Evolutionary conservation across 208 protist species (phyloP).

Genomic region (Leishmania major): DNA sequence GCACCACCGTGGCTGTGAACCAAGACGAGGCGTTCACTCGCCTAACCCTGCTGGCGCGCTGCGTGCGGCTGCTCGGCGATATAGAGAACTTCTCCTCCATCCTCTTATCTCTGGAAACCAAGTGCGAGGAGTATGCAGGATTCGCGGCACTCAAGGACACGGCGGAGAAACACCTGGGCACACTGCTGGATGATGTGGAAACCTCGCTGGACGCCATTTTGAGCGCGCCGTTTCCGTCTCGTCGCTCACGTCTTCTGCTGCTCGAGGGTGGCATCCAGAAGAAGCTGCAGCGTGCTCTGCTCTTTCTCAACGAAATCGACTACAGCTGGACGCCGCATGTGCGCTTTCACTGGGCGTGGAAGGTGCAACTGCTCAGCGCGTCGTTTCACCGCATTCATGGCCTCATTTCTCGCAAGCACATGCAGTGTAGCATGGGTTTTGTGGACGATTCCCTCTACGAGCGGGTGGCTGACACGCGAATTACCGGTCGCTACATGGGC

Average conservation of each 20-base stretch:
- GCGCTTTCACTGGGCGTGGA: conserved; percentile 74
- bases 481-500: conserved; percentile 28
- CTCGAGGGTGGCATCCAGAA: conserved; percentile 54
- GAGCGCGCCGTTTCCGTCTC: conserved; percentile 46
- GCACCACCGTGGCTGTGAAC: conserved; percentile 40
- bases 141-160: conserved; percentile 46
- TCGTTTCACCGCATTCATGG: conserved; percentile 67
- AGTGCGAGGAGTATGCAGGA: conserved; percentile 70
- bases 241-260: conserved; percentile 50
- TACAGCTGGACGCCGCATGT: conserved; percentile 76
- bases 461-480: conserved; percentile 41
- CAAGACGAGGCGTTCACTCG: conserved; percentile 65
- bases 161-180: conserved; percentile 49
- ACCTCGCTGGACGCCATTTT: conserved; percentile 45
- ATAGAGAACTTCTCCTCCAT: conserved; percentile 77
- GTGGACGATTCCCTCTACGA: conserved; percentile 77
- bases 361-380: conserved; percentile 62
- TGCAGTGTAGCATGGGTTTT: conserved; percentile 73
- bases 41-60: conserved; percentile 66
- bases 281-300: conserved; percentile 60
- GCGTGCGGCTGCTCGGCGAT: conserved; percentile 70
- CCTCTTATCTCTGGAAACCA: conserved; percentile 62
- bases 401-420: conserved; percentile 56
- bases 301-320: conserved; percentile 83
- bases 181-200: conserved; percentile 63